These are phyloP conservation scores for Choiromyces venosus DNA, from an alignment of 495 filamentous ascomycete species.

Conservation along the genomic window DNA sequence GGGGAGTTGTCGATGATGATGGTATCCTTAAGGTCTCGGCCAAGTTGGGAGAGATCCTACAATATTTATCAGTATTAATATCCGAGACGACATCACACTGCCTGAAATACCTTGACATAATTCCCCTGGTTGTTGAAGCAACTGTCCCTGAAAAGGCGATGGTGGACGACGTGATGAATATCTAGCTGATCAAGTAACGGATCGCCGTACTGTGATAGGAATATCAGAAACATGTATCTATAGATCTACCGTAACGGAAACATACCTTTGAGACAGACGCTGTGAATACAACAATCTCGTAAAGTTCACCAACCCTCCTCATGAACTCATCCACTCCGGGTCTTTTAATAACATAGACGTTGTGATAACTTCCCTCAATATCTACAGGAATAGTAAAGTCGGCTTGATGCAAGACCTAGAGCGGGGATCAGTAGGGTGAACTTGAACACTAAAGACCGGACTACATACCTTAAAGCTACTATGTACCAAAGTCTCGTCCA, in stretches of 20 bases:
- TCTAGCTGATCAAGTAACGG: conserved; percentile 94
- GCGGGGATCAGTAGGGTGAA: conserved; percentile 37
- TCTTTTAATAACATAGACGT: conserved; percentile 98
- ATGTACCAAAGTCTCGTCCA: conserved; percentile 98
- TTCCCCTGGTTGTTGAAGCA: conserved; percentile 99
- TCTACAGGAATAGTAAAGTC: conserved; percentile 99
- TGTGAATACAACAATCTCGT: conserved; percentile 98
- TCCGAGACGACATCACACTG: conserved; percentile 5
- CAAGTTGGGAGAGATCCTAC: conserved; percentile 89
- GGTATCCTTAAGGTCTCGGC: conserved; percentile 89
- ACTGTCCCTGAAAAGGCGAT: conserved; percentile 93
- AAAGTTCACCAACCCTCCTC: conserved; percentile 95
- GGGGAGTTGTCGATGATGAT: conserved; percentile 99
- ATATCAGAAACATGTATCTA: conserved; percentile 13
- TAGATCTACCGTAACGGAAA: background rate
- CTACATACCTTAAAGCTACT: conserved; percentile 91
- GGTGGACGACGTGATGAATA: conserved; percentile 94
- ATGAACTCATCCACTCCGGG: conserved; percentile 97
- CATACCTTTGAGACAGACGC: conserved; percentile 96
- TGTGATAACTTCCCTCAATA: conserved; percentile 98
- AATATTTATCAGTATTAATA: conserved; percentile 28
- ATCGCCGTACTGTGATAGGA: conserved; percentile 74
- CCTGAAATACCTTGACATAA: conserved; percentile 73
- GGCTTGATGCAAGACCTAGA: conserved; percentile 89
- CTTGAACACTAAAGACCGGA: conserved; percentile 8